A percentile compares a stretch with the other conserved stretches of the same genome.
These are phyloP conservation scores for Ganoderma leucocontextum DNA, from an alignment of 1,284 basidiomycete species.

Conservation along the genomic window DNA sequence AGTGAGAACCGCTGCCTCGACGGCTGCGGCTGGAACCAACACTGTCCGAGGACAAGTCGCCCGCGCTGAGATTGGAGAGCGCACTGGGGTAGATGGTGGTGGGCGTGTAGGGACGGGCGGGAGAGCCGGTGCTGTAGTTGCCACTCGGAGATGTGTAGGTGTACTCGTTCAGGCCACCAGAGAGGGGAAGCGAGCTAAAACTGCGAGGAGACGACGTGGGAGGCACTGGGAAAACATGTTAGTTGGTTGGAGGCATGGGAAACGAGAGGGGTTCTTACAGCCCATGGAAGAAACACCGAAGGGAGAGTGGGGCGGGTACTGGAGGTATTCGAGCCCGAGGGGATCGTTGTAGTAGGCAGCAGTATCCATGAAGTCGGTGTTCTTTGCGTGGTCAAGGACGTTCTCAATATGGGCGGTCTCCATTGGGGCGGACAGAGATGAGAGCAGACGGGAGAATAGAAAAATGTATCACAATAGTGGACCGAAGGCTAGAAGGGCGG, in stretches of 20 bases:
- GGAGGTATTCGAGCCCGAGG: constrained; percentile 59
- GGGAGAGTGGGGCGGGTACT: constrained; percentile 56
- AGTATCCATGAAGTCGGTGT: constrained; percentile 61
- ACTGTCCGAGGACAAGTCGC: constrained; percentile 75
- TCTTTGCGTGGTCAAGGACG: constrained; percentile 58
- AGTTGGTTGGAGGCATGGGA: constrained; percentile 29
- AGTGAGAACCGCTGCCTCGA: constrained; percentile 70
- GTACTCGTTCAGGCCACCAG: constrained; percentile 67
- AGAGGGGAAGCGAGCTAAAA: constrained; percentile 68
- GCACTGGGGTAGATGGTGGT: constrained; percentile 77
- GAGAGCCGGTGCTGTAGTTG: constrained; percentile 59
- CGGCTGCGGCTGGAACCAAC: constrained; percentile 68
- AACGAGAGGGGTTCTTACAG: constrained; percentile 45
- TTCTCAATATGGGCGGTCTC: constrained; percentile 59
- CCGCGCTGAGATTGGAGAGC: constrained; percentile 71
- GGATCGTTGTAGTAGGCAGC: constrained; percentile 63
- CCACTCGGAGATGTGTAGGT: constrained; percentile 61
- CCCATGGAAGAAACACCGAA: constrained; percentile 53
- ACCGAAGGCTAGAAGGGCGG: constrained; percentile 38
- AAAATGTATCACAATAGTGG: constrained; percentile 39
- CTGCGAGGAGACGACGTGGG: constrained; percentile 62
- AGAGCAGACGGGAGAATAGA: constrained; percentile 37
- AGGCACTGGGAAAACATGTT: constrained; percentile 43
- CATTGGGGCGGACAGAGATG: constrained; percentile 44
- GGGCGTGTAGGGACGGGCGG: constrained; percentile 73